These are phyloP conservation scores for Candida neerlandica DNA, from an alignment of 1,139 yeast genomes.

Conservation along the genomic window DNA sequence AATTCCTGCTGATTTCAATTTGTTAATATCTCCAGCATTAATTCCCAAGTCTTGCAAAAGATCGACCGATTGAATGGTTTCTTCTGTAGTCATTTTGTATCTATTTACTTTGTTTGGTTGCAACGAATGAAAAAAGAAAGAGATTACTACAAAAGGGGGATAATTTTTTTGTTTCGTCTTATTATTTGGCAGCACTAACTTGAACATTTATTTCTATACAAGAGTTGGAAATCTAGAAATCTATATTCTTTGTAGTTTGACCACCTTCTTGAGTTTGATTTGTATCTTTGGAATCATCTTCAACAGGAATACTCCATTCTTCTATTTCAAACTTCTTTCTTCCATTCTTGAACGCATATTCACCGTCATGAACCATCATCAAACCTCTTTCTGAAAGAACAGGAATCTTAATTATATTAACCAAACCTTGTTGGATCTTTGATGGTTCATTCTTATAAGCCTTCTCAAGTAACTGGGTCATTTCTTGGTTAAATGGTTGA, in stretches of 20 bases:
- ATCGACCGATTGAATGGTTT: constrained; percentile 35
- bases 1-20: constrained; percentile 54
- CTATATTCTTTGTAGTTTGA: constrained; percentile 40
- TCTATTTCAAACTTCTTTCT: constrained; percentile 81
- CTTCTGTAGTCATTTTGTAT: constrained; percentile 9
- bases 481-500: constrained; percentile 82
- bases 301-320: constrained; percentile 95
- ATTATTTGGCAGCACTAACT: neutral
- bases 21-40: constrained; percentile 59
- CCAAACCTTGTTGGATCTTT: constrained; percentile 84
- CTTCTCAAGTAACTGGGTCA: constrained; percentile 63
- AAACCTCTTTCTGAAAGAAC: constrained; percentile 73
- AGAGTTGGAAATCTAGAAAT: constrained; percentile 24
- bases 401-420: constrained; percentile 75
- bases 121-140: neutral
- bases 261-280: constrained; percentile 21
- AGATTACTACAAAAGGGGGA: neutral
- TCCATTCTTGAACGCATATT: constrained; percentile 85
- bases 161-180: constrained; percentile 6
- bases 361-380: constrained; percentile 76
- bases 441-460: constrained; percentile 71
- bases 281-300: constrained; percentile 58
- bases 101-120: neutral
- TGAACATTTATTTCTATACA: neutral
- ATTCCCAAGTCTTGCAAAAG: constrained; percentile 59